These are phyloP conservation scores for Cyclotella sp. DNA, from an alignment of 108 stramenopile species.

Conservation along the genomic window DNA sequence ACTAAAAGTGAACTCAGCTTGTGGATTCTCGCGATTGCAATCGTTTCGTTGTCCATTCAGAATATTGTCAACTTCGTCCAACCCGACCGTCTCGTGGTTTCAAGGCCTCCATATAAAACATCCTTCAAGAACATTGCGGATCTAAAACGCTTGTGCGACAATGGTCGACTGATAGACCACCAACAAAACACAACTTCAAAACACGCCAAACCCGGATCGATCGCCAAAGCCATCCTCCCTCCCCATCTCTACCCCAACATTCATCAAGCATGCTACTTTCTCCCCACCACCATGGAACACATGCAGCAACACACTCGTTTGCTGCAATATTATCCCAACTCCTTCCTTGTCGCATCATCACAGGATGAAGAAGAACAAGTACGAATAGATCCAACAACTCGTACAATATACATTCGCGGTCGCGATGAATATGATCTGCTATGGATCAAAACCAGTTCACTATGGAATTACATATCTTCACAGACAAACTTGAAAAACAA, in stretches of 20 bases:
- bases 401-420: conserved; percentile 15
- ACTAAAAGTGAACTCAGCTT: no score
- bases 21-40: no score
- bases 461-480: conserved; percentile 13
- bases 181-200: no score
- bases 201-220: neutral
- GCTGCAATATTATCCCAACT: conserved; percentile 22
- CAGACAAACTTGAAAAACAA: neutral
- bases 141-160: no score
- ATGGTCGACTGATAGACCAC: no score
- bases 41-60: no score
- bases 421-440: conserved; percentile 15
- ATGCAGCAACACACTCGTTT: neutral
- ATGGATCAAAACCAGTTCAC: conserved; percentile 10
- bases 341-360: conserved; percentile 12
- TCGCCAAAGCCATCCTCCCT: conserved; percentile 2
- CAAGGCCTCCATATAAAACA: no score
- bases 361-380: neutral
- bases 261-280: conserved; percentile 23
- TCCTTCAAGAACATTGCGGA: no score
- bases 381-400: neutral
- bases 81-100: no score
- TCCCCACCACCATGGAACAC: conserved; percentile 8
- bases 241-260: conserved; percentile 13
- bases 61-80: no score